Conservation (phyloP, 106 monocot species). For the Vanilla planifolia region DNA sequence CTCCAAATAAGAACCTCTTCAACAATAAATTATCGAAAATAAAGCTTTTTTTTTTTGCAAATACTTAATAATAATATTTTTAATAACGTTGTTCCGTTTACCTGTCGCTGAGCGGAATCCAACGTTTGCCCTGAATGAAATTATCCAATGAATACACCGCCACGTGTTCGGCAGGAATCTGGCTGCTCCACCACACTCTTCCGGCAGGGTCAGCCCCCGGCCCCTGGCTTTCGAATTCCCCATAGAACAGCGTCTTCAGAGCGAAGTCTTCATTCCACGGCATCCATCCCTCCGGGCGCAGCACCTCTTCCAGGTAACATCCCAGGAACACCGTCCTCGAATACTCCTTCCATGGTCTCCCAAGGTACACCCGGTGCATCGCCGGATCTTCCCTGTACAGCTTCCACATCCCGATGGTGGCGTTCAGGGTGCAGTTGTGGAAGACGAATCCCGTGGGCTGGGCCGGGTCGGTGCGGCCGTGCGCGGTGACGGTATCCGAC, state of each 20-base stretch:
- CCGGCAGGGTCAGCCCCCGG: constrained; percentile 4
- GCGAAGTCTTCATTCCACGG: constrained; percentile 16
- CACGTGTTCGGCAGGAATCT: constrained; percentile 16
- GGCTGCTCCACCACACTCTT: constrained; percentile 17
- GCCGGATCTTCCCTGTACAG: constrained; percentile 2
- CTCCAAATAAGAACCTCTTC: too few relatives aligned
- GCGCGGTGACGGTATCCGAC: constrained; percentile 25
- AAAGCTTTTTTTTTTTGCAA: too few relatives aligned
- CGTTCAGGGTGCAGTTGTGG: constrained; percentile 13
- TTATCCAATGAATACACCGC: constrained; percentile 16
- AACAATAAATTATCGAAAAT: too few relatives aligned
- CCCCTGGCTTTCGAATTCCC: constrained; percentile 13
- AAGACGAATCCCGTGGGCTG: constrained; percentile 26
- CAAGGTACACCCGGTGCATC: constrained; percentile 11
- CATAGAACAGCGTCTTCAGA: constrained; percentile 17
- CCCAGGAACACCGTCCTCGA: constrained; percentile 21
- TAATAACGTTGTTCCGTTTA: too few relatives aligned
- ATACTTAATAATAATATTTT: too few relatives aligned
- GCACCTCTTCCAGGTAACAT: constrained; percentile 7
- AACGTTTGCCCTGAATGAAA: constrained; percentile 17
- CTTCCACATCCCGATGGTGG: constrained; percentile 4
- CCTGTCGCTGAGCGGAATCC: too few relatives aligned
- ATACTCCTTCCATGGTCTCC: constrained; percentile 27
- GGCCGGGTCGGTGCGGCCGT: constrained; percentile 26
- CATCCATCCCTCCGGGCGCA: constrained; percentile 17